phyloP scores from a whole-genome alignment of 306 rosid species.

The Corylus heterophylla region DNA sequence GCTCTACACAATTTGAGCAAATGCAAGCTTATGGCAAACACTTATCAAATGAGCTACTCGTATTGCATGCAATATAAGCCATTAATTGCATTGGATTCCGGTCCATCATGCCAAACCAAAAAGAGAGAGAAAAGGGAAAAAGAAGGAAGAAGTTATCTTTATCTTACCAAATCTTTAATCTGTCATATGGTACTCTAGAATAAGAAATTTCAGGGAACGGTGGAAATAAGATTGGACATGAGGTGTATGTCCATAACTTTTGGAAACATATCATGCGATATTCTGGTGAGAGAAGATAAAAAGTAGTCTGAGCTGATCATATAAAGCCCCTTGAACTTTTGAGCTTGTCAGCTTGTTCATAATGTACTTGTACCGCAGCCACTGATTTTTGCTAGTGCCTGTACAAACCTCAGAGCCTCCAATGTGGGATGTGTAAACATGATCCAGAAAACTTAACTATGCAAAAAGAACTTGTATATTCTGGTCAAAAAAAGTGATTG shows the following conservation, averaged over 20 bases:
- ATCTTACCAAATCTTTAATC: background rate
- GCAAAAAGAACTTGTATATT: background rate
- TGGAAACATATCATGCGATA: conserved; percentile 24
- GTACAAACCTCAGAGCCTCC: background rate
- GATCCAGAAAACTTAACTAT: background rate
- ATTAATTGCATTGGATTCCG: too few relatives aligned
- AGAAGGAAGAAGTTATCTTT: background rate
- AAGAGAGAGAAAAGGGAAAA: too few relatives aligned
- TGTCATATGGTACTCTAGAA: background rate
- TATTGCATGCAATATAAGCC: too few relatives aligned
- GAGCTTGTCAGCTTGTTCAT: conserved; percentile 5
- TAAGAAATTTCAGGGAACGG: conserved; percentile 1
- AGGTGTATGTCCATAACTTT: conserved; percentile 30
- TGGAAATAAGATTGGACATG: conserved; percentile 16
- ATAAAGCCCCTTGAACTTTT: conserved; percentile 7
- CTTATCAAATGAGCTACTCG: too few relatives aligned
- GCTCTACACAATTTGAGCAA: too few relatives aligned
- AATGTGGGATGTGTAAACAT: background rate
- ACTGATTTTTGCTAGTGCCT: too few relatives aligned
- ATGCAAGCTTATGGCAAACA: too few relatives aligned
- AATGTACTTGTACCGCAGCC: background rate
- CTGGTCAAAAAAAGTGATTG: too few relatives aligned
- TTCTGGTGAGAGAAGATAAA: background rate
- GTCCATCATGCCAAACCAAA: background rate
- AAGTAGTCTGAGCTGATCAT: conserved; percentile 21